Conservation (phyloP, 1,139 yeast genomes). For the Suhomyces terraborum region DNA sequence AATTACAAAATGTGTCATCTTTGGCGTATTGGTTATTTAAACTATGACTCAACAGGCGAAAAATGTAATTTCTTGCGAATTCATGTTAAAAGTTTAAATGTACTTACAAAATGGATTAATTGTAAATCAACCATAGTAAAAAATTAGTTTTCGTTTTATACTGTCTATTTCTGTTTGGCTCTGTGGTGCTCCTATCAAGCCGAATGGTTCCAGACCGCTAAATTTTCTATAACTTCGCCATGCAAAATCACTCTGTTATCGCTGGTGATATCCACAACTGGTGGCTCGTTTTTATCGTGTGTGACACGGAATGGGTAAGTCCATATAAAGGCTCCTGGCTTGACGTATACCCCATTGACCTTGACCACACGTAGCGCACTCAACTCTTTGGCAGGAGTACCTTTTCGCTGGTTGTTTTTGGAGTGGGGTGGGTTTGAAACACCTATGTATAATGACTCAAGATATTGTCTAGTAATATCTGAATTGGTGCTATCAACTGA, state of each 20-base stretch:
- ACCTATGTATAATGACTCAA: slow-evolving; percentile 21
- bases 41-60: no score
- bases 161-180: neutral
- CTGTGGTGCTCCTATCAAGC: neutral
- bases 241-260: slow-evolving; percentile 34
- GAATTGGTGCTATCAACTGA: slow-evolving; percentile 33
- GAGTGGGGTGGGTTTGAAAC: slow-evolving; percentile 13
- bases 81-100: no score
- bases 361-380: slow-evolving; percentile 31
- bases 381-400: slow-evolving; percentile 12
- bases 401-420: slow-evolving; percentile 17
- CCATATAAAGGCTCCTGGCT: slow-evolving; percentile 31
- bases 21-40: no score
- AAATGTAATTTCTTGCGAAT: no score
- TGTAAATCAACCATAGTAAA: no score
- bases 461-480: slow-evolving; percentile 28
- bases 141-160: neutral
- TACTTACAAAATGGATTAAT: no score
- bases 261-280: slow-evolving; percentile 24
- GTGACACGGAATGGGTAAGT: slow-evolving; percentile 27
- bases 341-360: slow-evolving; percentile 39
- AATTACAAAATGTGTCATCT: no score
- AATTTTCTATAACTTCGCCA: slow-evolving; percentile 40
- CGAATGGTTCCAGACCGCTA: slow-evolving; percentile 27
- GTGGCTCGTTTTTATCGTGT: slow-evolving; percentile 14